Evolutionary conservation across 23 red algal genomes (phyloP).

Genomic region (Cyanidiococcus yangmingshanensis): DNA sequence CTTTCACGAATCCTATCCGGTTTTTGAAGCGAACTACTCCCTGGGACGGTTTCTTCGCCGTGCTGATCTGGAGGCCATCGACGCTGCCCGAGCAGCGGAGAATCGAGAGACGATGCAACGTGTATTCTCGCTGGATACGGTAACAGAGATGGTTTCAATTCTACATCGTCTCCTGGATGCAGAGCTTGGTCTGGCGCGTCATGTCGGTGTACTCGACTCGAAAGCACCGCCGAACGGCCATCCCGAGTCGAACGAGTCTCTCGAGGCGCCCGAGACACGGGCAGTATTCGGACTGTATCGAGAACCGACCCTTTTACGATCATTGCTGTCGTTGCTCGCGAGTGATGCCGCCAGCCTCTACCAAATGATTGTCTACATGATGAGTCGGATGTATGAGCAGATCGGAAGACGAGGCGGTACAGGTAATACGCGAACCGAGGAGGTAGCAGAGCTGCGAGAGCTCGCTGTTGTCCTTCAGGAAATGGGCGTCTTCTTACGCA

Average conservation of each 20-base stretch:
- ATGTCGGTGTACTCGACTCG: neutral
- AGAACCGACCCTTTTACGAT: neutral
- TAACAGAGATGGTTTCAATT: neutral
- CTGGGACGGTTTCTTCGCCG: conserved; percentile 7
- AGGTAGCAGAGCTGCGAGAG: neutral
- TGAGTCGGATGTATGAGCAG: conserved; percentile 3
- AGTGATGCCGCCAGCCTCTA: neutral
- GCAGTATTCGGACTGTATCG: neutral
- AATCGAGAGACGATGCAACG: neutral
- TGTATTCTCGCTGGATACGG: neutral
- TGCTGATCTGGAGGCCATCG: neutral
- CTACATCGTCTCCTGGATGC: conserved; percentile 15
- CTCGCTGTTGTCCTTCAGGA: conserved; percentile 11
- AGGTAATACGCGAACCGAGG: neutral
- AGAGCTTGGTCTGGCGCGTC: neutral
- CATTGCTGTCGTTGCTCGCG: neutral
- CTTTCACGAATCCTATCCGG: conserved; percentile 10
- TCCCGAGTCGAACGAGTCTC: neutral
- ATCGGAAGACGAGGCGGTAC: neutral
- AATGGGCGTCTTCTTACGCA: neutral
- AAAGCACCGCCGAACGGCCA: neutral
- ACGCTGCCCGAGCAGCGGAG: neutral
- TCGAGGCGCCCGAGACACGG: neutral
- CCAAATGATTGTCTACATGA: neutral
- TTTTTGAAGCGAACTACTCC: conserved; percentile 7